Evolutionary conservation across 2,329 filamentous ascomycete species (phyloP), one percentile per base, ranked within the genome.

Genomic region (Fusarium mundagurra): DNA sequence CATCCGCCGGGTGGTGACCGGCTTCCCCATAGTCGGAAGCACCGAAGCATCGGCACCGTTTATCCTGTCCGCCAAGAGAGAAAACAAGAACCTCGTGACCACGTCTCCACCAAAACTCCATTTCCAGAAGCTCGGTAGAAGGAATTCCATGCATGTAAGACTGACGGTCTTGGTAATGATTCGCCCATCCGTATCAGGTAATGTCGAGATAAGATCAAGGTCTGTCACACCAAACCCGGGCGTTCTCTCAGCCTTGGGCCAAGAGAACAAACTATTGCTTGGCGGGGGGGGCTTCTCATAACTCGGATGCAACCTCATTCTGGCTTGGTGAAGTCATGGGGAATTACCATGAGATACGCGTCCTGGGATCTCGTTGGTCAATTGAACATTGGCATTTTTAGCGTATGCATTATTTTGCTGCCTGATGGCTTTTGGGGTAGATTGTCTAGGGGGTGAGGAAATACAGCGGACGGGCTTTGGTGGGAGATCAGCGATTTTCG

Each of bases 51-150:
- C 58, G 62, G 62, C 62, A 64, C 67, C 62, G 57, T 47, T 60
- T 48, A 39, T 57, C 60, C 61, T 68, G 20, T 16, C 34, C 24
- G 72, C 72, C 71, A 74, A 74, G 71, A 38, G 41, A 60, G 65
- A 45, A 44, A 47, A n/a, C 34, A 29, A 41, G 8, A 55, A 31
- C 34, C 34, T 55, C 34, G 51, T 55, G 51, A 55, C 51, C 34
- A 34, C 10, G 43, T 39, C 71, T 57, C 71, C 63, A 63, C 72
- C 31, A 22, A 39, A 29, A 41, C 64, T 38, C 67, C 50, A 51
- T 60, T 74, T 74, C 71, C 57, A 68, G 71, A 74, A 74, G 71
- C 50, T 62, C 38, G 36, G 67, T 73, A 73, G 71, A 73, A 73
- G 48, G 43, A 43, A 20, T 57, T 41, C 38, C 36, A 48, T 72